Percentiles rank a stretch among this genome's conserved stretches.
These are phyloP conservation scores for Daldinia loculata DNA, from an alignment of 495 filamentous ascomycete species.

Conservation along the genomic window DNA sequence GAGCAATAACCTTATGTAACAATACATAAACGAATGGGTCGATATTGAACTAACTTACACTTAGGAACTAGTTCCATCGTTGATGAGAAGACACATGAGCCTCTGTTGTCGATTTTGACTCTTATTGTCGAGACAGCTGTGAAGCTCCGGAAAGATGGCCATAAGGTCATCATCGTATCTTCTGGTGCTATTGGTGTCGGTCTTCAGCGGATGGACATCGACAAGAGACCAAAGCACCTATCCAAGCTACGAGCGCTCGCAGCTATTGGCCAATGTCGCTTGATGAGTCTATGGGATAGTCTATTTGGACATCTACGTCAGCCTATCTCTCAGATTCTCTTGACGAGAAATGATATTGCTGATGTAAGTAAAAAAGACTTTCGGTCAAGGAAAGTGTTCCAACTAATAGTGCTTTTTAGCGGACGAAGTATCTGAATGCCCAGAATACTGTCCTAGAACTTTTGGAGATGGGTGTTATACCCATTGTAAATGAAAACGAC, in stretches of 20 bases:
- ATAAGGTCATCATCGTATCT: slow-evolving; percentile 93
- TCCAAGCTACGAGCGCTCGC: slow-evolving; percentile 91
- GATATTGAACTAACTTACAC: slow-evolving; percentile 22
- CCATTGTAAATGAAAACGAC: slow-evolving; percentile 99
- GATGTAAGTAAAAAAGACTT: slow-evolving; percentile 66
- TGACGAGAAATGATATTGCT: slow-evolving; percentile 97
- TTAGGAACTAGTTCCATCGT: slow-evolving; percentile 97
- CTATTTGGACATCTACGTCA: slow-evolving; percentile 86
- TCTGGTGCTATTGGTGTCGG: slow-evolving; percentile 97
- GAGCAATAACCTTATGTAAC: not conserved
- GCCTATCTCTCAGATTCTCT: slow-evolving; percentile 90
- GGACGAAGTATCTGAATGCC: slow-evolving; percentile 94
- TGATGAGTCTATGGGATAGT: slow-evolving; percentile 96
- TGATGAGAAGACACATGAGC: slow-evolving; percentile 95
- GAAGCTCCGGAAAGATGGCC: slow-evolving; percentile 84
- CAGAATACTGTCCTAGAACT: slow-evolving; percentile 92
- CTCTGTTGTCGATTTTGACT: slow-evolving; percentile 88
- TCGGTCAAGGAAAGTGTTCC: not conserved
- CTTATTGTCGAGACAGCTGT: slow-evolving; percentile 93
- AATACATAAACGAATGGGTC: not conserved
- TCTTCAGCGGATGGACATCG: slow-evolving; percentile 85
- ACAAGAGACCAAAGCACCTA: slow-evolving; percentile 87
- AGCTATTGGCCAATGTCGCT: slow-evolving; percentile 92
- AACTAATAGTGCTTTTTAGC: slow-evolving; percentile 54
- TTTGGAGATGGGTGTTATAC: slow-evolving; percentile 94